Base-by-base conservation (phyloP, 148 eudicot species). In the Euryodendron excelsum region DNA sequence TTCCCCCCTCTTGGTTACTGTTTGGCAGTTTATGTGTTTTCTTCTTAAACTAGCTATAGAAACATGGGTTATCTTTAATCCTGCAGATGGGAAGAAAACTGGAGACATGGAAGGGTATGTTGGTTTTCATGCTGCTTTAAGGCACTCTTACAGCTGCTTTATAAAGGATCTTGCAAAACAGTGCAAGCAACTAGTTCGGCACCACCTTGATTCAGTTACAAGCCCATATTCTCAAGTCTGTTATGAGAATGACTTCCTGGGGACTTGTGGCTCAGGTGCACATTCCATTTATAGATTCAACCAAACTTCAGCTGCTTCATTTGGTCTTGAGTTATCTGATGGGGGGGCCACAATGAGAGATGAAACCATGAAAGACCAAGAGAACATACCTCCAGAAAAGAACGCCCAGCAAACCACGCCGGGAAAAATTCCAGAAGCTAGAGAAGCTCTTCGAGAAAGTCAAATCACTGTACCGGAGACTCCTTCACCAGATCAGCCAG, bases 191-290 rank as follows among this genome's bases (percentile, higher is more conserved):
- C 88, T 96, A 28, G 92, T 93, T 50, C 80, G 93, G 45, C 97
- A 96, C 84, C 99, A 96, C 81, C 95, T 96, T 83, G 99, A 96
- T 84, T 93, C 98, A 79, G 98, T 92, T 5, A 93, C 99, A 76
- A 96, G 99, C 83, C 97, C 97, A 27, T 96, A 93, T 76, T 96
- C 97, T 81, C 91, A 85, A 73, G 91, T 94, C 63, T 96, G 93
- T 82, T 92, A 92, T 61, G 97, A 92, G 78, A 87, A 74, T 77
- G 88, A 91, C 45, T 39, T 79, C 77, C 75, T 72, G 60, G 88
- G 84, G 53, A 82, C 80, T 77, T 87, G 78, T 59, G 84, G 86
- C 73, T 83, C 85, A 13, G 78, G 81, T 77, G 53, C 84, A 75
- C 80, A 84, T 78, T 74, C 89, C 23, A 76, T 37, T 20, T 76